These are phyloP conservation scores for Candida qinlingensis DNA, from an alignment of 805 yeast species.

Conservation along the genomic window DNA sequence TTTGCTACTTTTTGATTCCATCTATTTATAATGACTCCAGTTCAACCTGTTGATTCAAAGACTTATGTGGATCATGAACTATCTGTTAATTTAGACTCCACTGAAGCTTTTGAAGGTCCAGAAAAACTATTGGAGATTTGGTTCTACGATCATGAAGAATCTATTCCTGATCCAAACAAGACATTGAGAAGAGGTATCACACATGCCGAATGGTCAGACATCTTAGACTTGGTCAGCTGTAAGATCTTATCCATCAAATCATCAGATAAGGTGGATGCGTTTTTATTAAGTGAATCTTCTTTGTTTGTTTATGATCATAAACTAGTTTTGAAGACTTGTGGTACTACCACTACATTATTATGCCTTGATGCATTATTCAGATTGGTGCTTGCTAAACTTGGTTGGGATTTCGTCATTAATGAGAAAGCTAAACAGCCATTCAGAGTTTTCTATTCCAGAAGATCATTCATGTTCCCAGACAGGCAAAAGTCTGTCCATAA, in stretches of 20 bases:
- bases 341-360: conserved; percentile 85
- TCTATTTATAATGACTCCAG: conserved; percentile 24
- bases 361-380: conserved; percentile 66
- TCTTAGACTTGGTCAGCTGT: conserved; percentile 81
- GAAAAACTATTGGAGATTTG: conserved; percentile 89
- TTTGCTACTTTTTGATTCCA: no score
- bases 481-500: conserved; percentile 76
- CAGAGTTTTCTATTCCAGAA: conserved; percentile 82
- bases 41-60: conserved; percentile 34
- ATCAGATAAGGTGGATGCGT: conserved; percentile 67
- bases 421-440: conserved; percentile 35
- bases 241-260: conserved; percentile 79
- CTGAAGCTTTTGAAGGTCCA: conserved; percentile 95
- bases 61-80: conserved; percentile 71
- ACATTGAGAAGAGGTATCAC: conserved; percentile 59
- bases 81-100: conserved; percentile 75
- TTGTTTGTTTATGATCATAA: conserved; percentile 85
- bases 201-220: conserved; percentile 58
- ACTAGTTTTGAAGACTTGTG: conserved; percentile 87
- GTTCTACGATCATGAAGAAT: conserved; percentile 54
- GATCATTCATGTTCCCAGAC: conserved; percentile 89
- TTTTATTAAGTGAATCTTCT: conserved; percentile 82
- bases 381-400: conserved; percentile 36
- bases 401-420: conserved; percentile 33
- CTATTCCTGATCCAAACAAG: conserved; percentile 30